Conservation (phyloP, 2,329 filamentous ascomycete species). For the Aspergillus unguis region DNA sequence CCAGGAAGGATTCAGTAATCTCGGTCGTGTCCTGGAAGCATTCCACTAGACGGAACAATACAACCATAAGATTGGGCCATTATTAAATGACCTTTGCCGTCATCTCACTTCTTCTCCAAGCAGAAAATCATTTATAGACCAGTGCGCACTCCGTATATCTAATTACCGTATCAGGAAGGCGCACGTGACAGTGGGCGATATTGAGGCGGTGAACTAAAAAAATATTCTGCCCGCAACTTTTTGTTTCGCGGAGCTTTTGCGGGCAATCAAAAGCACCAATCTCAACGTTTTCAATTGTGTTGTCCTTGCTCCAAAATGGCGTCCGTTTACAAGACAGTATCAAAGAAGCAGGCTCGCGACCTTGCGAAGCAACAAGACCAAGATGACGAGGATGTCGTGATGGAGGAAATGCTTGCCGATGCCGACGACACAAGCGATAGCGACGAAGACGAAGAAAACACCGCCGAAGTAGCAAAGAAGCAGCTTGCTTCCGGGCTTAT, state of each 20-base stretch:
- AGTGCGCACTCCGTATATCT: neutral
- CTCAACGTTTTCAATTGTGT: conserved; percentile 14
- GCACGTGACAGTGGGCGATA: conserved; percentile 21
- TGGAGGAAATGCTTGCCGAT: conserved; percentile 35
- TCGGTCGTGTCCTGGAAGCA: conserved; percentile 37
- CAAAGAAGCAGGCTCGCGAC: conserved; percentile 52
- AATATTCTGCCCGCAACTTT: conserved; percentile 39
- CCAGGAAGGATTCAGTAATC: conserved; percentile 61
- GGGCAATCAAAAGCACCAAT: conserved; percentile 14
- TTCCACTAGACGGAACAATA: neutral
- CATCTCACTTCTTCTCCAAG: neutral
- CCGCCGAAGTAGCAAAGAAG: conserved; percentile 29
- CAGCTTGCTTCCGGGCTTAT: conserved; percentile 35
- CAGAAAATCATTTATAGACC: neutral
- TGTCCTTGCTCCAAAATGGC: conserved; percentile 53
- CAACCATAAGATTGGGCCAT: neutral
- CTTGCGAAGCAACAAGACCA: conserved; percentile 50
- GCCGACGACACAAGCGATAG: conserved; percentile 40
- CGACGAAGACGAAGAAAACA: conserved; percentile 35
- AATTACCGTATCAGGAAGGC: neutral
- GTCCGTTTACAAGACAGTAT: conserved; percentile 71
- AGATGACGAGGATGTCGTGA: conserved; percentile 44
- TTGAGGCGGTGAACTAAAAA: conserved; percentile 32
- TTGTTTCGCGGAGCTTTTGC: conserved; percentile 21
- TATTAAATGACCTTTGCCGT: too few species aligned